Percentiles rank a stretch among this genome's conserved stretches.
Conservation (phyloP, 306 rosid species). For the Sesbania bispinosa region DNA sequence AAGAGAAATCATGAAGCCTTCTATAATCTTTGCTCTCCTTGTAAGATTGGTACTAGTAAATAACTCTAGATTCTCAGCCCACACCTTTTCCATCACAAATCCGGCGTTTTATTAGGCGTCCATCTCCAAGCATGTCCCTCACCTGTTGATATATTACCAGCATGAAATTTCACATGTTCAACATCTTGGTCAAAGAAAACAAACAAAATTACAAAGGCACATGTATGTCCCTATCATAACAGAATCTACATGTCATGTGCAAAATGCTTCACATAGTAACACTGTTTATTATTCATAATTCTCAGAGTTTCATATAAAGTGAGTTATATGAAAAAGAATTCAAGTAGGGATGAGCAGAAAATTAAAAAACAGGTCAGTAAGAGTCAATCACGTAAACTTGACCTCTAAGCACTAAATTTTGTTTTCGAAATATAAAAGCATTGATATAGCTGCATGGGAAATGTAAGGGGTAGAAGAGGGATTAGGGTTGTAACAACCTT, state of each 20-base stretch:
- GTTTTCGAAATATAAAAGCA: background rate
- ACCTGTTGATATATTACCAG: constrained; percentile 54
- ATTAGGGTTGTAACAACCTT: too few relatives aligned
- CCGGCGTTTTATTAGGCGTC: constrained; percentile 86
- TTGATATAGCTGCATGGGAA: background rate
- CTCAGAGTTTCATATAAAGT: too few relatives aligned
- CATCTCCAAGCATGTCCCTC: constrained; percentile 98
- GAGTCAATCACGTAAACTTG: background rate
- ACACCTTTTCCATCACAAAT: constrained; percentile 89
- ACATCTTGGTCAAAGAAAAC: background rate
- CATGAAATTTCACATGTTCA: constrained; percentile 18
- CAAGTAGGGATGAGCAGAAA: background rate
- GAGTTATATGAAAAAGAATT: background rate
- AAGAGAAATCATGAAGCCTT: constrained; percentile 12
- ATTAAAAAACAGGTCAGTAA: background rate
- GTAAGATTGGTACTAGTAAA: background rate
- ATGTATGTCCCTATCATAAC: too few relatives aligned
- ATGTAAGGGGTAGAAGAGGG: background rate
- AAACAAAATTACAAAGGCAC: background rate
- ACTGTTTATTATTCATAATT: background rate
- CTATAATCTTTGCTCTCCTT: background rate
- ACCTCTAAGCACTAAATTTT: background rate
- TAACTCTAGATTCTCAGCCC: constrained; percentile 21
- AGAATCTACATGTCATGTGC: too few relatives aligned
- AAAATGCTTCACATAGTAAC: constrained; percentile 1